Percentiles rank a stretch among this genome's conserved stretches.
These are phyloP conservation scores for Cenchrus purpureus DNA, from an alignment of 176 grass and related monocot genomes.

Conservation along the genomic window DNA sequence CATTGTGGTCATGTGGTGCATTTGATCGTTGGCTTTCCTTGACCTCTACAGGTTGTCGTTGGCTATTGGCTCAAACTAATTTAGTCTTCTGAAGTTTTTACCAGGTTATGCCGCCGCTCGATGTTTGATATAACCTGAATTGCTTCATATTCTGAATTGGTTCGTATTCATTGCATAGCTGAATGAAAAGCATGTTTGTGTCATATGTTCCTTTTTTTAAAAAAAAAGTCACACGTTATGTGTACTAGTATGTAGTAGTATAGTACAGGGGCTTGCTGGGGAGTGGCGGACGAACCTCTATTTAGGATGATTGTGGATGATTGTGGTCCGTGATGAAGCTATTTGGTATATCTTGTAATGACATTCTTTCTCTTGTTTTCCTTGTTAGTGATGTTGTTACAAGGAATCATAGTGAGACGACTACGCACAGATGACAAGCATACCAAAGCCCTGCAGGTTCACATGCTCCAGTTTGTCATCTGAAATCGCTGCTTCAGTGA, in stretches of 20 bases:
- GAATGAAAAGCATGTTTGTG: too few species aligned
- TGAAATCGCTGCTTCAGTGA: too few species aligned
- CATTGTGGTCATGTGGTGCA: background rate
- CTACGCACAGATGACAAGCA: background rate
- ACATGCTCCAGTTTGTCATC: too few species aligned
- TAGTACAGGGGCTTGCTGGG: too few species aligned
- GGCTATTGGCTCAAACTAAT: background rate
- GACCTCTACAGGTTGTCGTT: background rate
- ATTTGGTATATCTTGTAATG: too few species aligned
- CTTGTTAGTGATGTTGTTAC: background rate
- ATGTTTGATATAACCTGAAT: conserved; percentile 3
- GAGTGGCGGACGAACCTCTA: too few species aligned
- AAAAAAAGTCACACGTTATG: too few species aligned
- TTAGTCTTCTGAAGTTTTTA: conserved; percentile 14
- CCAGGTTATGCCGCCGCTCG: background rate
- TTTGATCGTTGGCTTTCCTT: background rate
- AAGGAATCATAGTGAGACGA: background rate
- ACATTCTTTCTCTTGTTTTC: background rate
- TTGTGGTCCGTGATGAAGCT: too few species aligned
- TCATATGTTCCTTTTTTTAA: too few species aligned
- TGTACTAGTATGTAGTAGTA: too few species aligned
- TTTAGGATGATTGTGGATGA: too few species aligned
- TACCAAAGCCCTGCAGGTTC: background rate
- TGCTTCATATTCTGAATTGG: background rate
- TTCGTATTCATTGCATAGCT: background rate